Conservation (phyloP, 2,329 filamentous ascomycete genomes). For the Dothidotthia symphoricarpi region DNA sequence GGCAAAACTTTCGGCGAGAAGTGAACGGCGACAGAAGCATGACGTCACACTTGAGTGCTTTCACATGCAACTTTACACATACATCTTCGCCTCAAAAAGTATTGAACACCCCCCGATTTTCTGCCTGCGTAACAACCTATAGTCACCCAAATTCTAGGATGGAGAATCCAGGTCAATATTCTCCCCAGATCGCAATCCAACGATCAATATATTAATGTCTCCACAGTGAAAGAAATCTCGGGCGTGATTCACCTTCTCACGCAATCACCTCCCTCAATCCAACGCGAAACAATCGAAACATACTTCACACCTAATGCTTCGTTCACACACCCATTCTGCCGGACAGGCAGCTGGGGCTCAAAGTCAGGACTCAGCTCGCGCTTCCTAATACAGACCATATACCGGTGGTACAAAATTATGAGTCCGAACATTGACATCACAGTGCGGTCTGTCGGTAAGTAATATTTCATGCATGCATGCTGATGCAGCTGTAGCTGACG, state of each 20-base stretch:
- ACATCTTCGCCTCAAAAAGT: no score
- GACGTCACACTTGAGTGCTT: background rate
- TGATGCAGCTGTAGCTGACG: background rate
- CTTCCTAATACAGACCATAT: slow-evolving; percentile 66
- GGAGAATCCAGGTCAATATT: slow-evolving; percentile 35
- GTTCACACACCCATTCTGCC: slow-evolving; percentile 77
- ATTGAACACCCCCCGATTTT: no score
- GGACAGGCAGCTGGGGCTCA: slow-evolving; percentile 54
- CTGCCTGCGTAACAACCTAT: no score
- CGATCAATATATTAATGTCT: background rate
- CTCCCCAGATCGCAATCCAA: background rate
- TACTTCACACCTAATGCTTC: slow-evolving; percentile 72
- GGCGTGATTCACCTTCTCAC: slow-evolving; percentile 67
- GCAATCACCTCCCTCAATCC: slow-evolving; percentile 64
- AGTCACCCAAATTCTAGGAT: slow-evolving; percentile 5
- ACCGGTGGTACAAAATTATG: slow-evolving; percentile 72
- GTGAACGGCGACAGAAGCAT: no score
- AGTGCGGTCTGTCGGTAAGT: slow-evolving; percentile 60
- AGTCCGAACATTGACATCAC: slow-evolving; percentile 69
- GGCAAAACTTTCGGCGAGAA: no score
- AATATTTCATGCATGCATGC: background rate
- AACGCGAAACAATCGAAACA: slow-evolving; percentile 63
- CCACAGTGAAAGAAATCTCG: slow-evolving; percentile 58
- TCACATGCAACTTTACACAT: background rate
- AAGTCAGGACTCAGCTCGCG: slow-evolving; percentile 55